Base-by-base conservation (phyloP, 2,329 filamentous ascomycete genomes). In the Penicillium nordicum region DNA sequence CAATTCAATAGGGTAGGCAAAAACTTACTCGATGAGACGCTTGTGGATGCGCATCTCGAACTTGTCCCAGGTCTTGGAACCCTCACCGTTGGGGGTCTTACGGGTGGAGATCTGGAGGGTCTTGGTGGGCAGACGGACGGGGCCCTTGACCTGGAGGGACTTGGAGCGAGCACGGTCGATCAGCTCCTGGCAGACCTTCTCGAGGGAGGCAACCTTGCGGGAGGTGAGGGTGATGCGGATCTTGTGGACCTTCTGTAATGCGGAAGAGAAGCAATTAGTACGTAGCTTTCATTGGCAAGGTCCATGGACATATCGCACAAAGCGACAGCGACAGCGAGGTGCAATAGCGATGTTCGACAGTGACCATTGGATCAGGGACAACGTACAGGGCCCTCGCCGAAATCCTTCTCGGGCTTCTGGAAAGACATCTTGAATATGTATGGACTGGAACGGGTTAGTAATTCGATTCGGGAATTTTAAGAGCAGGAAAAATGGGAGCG, bases 11-110 rank as follows among this genome's bases (percentile, higher is more conserved):
- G 32, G 38, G 44, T 10, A 4, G 44, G 53, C 47, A 11, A 50
- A 40, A 43, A 84, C 86, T 72, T 77, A 90, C 86, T 96, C 92
- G 76, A 97, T 97, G 76, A 97, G 85, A 72, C 92, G 89, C 89
- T 97, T 97, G 87, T 97, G 92, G 79, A 97, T 96, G 83, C 93
- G 89, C 92, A 99, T 95, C 88, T 99, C 93, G 81, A 84, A 99
- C 80, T 85, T 88, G 79, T 97, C 94, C 94, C 94, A 99, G 76
- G 94, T 99, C 91, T 99, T 99, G 81, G 89, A 95, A 83, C 94
- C 94, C 87, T 99, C 94, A 89, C 94, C 94, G 82, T 90, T 94
- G 79, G 94, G 94, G 67, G 94, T 97, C 89, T 99, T 99, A 76
- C 94, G 89, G 84, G 94, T 96, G 78, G 90, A 91, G 84, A 96